Base-by-base conservation (phyloP, 2,329 filamentous ascomycete genomes). In the Aspergillus ustus region DNA sequence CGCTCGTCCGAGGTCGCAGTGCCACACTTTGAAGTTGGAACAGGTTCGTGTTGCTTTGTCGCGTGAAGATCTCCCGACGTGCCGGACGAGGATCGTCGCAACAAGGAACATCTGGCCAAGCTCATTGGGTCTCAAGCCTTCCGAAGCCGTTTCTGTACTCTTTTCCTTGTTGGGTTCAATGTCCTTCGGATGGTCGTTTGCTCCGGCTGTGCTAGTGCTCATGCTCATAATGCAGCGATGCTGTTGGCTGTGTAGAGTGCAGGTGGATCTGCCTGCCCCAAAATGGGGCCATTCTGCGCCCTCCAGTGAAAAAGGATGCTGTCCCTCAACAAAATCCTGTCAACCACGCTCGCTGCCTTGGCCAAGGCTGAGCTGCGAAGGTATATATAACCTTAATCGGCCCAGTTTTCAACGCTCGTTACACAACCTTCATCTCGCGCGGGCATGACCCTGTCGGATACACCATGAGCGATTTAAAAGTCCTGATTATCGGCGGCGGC, bases 401-500 rank as follows among this genome's bases (percentile, higher is more conserved):
- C 34, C 34, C 34, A 13, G 34, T 5, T 15, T 11, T 2, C 34
- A 40, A 40, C 34, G 3, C 31, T 40, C 34, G 34, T 15, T 40
- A 13, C 15, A 40, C 31, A 5, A 5, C 6, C 15, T 13, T 15
- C 34, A 15, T 5, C 34, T 40, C 15, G 11, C 31, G 13, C 7
- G 8, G 31, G 31, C 15, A 15, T 6, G 13, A 11, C 34, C 11
- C 34, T 40, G 34, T 20, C 40, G n/a, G 19, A 34, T 37, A 52
- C 8, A 19, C 15, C 4, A 52, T 29, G 3, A 48, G 37, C 22
- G 5, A n/a, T 7, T 50, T 55, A 20, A 55, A 50, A 20, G 44
- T 60, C 25, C 22, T 60, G 22, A 83, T 86, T 54, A 79, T 74
- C 0, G 83, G 84, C 22, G 84, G 81, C 17, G 77, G 80, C 60